These are phyloP conservation scores for Massariosphaeria phaeospora DNA, from an alignment of 495 filamentous ascomycete species.

Conservation along the genomic window DNA sequence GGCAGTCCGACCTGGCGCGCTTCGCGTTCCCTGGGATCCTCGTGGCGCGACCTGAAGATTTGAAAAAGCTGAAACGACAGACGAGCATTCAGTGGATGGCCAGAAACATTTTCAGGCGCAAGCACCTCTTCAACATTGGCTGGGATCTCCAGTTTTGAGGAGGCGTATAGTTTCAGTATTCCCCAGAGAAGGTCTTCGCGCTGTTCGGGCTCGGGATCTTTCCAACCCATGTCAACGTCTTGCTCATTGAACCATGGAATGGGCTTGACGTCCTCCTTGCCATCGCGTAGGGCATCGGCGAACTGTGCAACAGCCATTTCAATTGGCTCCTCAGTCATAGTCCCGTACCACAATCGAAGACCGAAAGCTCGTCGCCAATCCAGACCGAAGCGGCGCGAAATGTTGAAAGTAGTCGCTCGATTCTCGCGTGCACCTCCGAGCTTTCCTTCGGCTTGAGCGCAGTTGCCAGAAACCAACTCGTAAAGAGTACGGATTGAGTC, in stretches of 20 bases:
- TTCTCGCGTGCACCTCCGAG: conserved; percentile 67
- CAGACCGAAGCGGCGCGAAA: conserved; percentile 74
- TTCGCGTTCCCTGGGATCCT: conserved; percentile 36
- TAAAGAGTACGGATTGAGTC: conserved; percentile 82
- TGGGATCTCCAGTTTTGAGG: conserved; percentile 42
- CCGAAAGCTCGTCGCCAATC: conserved; percentile 93
- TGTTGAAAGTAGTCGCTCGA: conserved; percentile 65
- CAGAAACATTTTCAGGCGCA: conserved; percentile 53
- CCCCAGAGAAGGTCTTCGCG: conserved; percentile 81
- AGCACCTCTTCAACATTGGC: conserved; percentile 54
- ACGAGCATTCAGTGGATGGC: conserved; percentile 65
- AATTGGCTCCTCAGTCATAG: conserved; percentile 59
- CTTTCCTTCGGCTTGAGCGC: conserved; percentile 71
- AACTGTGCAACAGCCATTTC: conserved; percentile 66
- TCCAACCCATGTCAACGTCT: conserved; percentile 44
- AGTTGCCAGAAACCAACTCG: conserved; percentile 81
- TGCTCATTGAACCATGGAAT: conserved; percentile 56
- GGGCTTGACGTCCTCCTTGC: conserved; percentile 57
- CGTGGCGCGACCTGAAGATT: conserved; percentile 41
- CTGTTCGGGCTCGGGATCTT: conserved; percentile 48
- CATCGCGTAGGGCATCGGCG: conserved; percentile 55
- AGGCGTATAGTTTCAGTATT: conserved; percentile 68
- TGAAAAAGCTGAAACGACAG: conserved; percentile 76
- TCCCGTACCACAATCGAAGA: conserved; percentile 80
- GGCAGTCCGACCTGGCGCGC: conserved; percentile 20